These are phyloP conservation scores for Dichotomopilus funicola DNA, from an alignment of 2,329 filamentous ascomycete species.

Conservation along the genomic window DNA sequence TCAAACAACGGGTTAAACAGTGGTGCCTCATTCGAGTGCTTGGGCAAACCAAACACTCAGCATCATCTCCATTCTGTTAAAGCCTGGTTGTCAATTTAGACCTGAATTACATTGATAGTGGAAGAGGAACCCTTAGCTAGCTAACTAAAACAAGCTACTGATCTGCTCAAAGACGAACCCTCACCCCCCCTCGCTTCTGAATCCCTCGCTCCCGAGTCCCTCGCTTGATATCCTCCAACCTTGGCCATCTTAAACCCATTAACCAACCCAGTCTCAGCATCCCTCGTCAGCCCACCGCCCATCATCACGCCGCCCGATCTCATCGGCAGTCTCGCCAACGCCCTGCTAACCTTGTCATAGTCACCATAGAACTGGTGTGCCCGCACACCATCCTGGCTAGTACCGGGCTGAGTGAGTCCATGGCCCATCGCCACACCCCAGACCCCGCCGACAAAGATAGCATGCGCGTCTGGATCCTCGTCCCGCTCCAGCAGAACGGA, in stretches of 20 bases:
- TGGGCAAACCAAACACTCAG: no score
- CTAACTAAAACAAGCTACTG: neutral
- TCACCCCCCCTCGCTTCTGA: neutral
- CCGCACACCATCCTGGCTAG: slow-evolving; percentile 32
- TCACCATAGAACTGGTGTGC: slow-evolving; percentile 51
- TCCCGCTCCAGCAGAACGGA: slow-evolving; percentile 50
- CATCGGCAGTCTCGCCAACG: slow-evolving; percentile 32
- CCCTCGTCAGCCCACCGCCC: slow-evolving; percentile 38
- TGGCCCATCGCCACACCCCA: slow-evolving; percentile 56
- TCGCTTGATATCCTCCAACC: neutral
- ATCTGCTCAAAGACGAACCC: neutral
- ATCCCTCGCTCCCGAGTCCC: neutral
- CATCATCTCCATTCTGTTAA: no score
- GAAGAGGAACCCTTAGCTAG: neutral
- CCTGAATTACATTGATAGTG: no score
- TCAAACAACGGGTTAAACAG: no score
- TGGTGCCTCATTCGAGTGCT: no score
- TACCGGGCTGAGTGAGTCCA: slow-evolving; percentile 38
- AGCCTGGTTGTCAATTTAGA: no score
- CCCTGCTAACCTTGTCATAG: slow-evolving; percentile 37
- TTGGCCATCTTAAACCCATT: slow-evolving; percentile 25
- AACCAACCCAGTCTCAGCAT: slow-evolving; percentile 35
- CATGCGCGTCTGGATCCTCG: slow-evolving; percentile 39
- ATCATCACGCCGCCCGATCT: slow-evolving; percentile 36
- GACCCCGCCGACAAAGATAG: slow-evolving; percentile 39